Evolutionary conservation across 192 early-diverging fungal genomes (phyloP).

Genomic region (Diversispora epigaea): DNA sequence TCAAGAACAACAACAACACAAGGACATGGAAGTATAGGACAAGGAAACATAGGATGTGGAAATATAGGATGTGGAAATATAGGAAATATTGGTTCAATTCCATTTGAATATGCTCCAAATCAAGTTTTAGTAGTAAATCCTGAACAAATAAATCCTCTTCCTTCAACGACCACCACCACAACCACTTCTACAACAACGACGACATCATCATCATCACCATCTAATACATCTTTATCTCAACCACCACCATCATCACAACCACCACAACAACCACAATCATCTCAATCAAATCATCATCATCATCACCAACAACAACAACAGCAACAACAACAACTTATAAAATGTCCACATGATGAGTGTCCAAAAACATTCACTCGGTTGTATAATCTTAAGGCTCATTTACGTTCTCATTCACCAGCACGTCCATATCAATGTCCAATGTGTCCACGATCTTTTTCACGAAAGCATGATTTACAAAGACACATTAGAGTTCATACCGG

Average conservation of each 20-base stretch:
- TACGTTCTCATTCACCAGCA: conserved; percentile 54
- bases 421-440: conserved; percentile 61
- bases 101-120: background rate
- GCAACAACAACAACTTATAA: conserved; percentile 39
- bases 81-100: background rate
- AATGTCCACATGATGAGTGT: conserved; percentile 59
- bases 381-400: conserved; percentile 69
- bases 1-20: background rate
- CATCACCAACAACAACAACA: background rate
- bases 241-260: background rate
- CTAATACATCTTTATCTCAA: background rate
- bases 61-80: too few species aligned
- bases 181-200: background rate
- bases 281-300: background rate
- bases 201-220: background rate
- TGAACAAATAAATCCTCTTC: conserved; percentile 11
- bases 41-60: too few species aligned
- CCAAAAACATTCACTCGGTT: conserved; percentile 60
- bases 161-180: background rate
- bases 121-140: conserved; percentile 20
- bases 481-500: conserved; percentile 68
- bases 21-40: background rate
- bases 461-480: conserved; percentile 78
- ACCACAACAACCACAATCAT: background rate
- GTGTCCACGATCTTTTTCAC: conserved; percentile 68